These are phyloP conservation scores for Aspergillus tanneri DNA, from an alignment of 2,329 filamentous ascomycete species.

Conservation along the genomic window DNA sequence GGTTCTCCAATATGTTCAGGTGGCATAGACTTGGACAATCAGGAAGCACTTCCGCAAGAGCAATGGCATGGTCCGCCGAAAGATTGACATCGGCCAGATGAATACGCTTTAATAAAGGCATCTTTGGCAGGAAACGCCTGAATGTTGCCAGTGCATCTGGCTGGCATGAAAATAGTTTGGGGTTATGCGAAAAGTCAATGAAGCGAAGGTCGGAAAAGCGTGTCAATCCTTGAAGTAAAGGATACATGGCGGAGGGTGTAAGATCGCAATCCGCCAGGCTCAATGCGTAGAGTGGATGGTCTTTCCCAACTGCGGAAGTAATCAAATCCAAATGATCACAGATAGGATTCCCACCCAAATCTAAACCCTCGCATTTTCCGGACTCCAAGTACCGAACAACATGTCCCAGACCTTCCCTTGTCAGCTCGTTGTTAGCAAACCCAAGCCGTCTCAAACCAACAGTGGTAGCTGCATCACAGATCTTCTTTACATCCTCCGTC, in stretches of 20 bases:
- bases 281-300: conserved; percentile 70
- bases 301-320: conserved; percentile 36
- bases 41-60: conserved; percentile 83
- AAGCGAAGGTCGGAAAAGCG: conserved; percentile 75
- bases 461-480: conserved; percentile 79
- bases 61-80: conserved; percentile 83
- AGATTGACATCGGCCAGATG: conserved; percentile 83
- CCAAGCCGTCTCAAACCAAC: conserved; percentile 77
- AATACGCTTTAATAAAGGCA: conserved; percentile 75
- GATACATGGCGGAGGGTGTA: conserved; percentile 67
- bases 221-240: conserved; percentile 70
- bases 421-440: conserved; percentile 77
- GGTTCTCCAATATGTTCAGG: conserved; percentile 81
- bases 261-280: conserved; percentile 85
- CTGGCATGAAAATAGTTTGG: conserved; percentile 69
- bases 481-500: conserved; percentile 66
- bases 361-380: conserved; percentile 80
- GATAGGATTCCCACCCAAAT: conserved; percentile 81
- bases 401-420: conserved; percentile 70
- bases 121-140: conserved; percentile 79
- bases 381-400: conserved; percentile 73
- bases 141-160: conserved; percentile 74
- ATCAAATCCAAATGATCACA: conserved; percentile 52
- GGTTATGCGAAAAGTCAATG: conserved; percentile 89
- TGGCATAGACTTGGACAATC: conserved; percentile 80